Base-by-base conservation (phyloP, 2,329 filamentous ascomycete species). In the Alternaria atra region DNA sequence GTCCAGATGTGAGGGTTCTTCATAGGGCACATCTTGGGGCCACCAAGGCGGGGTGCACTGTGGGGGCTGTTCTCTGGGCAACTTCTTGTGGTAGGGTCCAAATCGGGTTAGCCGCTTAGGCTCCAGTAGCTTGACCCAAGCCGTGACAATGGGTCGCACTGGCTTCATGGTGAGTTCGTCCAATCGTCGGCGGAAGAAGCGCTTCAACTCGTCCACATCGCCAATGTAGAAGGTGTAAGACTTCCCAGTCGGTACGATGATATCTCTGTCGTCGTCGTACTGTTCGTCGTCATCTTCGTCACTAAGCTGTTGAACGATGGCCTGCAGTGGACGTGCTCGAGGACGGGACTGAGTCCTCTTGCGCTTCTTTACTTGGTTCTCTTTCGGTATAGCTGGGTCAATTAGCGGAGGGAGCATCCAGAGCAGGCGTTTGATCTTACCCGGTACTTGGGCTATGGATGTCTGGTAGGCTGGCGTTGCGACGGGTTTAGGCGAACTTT, bases 141-240 rank as follows among this genome's bases (percentile, higher is more conserved):
- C 64, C 2, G 73, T 75, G n/a, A 72, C 70, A 34, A 77, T 73
- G 15, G 68, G 64, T 6, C 73, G 70, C 23, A 76, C 46, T 0
- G 74, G 73, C 54, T 73, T 77, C 67, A 74, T 72, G 12, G 73
- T 77, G 10, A 77, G 66, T 51, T 76, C 73, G 20, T 68, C 66
- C 27, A 77, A 67, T 2, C 74, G 69, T 13, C 55, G 57, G 2
- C 55, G 58, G 20, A 70, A 69, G 42, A 77, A 77, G n/a, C 47
- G 30, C 39, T 63, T 65, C 30, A 76, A 43, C 1, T 54, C 63
- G 0, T 67, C 55, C 8, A 71, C 37, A 37, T 77, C 68, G 12
- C 70, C 73, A 44, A 77, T 69, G 52, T 71, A 67, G 47, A 77
- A 72, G 2, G 63, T 64, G 13, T 64, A 32, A 0, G 69, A 61